A percentile compares a stretch with the other conserved stretches of the same genome.
Evolutionary conservation across 139 green algal species (phyloP).

Genomic region (Tetradesmus obliquus): DNA sequence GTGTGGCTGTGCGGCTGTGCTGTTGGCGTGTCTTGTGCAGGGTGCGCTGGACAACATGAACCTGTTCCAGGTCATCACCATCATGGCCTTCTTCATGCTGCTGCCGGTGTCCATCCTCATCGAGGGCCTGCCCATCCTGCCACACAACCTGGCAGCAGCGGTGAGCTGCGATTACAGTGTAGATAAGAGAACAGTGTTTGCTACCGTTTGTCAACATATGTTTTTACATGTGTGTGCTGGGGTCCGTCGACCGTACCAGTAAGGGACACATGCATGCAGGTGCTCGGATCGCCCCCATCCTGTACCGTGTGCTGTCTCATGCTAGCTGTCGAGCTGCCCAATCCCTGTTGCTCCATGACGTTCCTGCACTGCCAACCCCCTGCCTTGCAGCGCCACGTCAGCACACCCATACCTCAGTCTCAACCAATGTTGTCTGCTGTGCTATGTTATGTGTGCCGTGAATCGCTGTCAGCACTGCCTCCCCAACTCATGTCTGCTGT

Average conservation of each 20-base stretch:
- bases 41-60: slow-evolving; percentile 90
- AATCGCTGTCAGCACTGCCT: no score
- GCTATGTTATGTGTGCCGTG: no score
- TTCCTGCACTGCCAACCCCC: no score
- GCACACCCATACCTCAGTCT: no score
- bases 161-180: slow-evolving; percentile 7
- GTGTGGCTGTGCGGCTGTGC: neutral
- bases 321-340: no score
- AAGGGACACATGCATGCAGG: neutral
- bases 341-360: no score
- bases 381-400: no score
- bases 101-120: slow-evolving; percentile 67
- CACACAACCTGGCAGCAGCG: slow-evolving; percentile 30
- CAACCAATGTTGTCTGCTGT: no score
- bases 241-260: neutral
- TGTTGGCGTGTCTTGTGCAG: slow-evolving; percentile 18
- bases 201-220: neutral
- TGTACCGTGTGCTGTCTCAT: neutral
- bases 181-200: neutral
- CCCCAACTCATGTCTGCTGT: no score
- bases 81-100: slow-evolving; percentile 85
- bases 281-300: neutral
- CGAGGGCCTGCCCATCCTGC: slow-evolving; percentile 65
- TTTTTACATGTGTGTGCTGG: neutral
- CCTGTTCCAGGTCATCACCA: slow-evolving; percentile 97